Conservation (phyloP, 768 basidiomycete genomes). For the Boletus barrowsii region DNA sequence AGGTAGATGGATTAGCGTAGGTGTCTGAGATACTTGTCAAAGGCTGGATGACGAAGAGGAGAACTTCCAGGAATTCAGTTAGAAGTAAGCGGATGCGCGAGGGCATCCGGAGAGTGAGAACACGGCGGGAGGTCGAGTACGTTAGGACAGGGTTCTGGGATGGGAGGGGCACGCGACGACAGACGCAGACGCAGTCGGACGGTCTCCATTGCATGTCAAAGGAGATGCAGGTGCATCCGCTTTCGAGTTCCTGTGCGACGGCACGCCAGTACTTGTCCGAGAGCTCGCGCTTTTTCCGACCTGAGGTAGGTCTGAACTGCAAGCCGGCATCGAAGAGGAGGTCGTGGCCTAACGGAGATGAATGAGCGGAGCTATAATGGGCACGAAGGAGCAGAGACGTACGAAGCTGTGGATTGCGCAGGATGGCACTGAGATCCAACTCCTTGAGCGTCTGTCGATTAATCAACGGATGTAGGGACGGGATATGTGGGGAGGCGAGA, state of each 20-base stretch:
- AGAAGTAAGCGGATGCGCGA: conserved; percentile 71
- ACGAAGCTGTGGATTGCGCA: conserved; percentile 91
- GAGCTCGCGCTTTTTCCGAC: conserved; percentile 66
- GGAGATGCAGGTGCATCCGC: conserved; percentile 82
- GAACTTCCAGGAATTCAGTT: conserved; percentile 73
- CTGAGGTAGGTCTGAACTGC: conserved; percentile 77
- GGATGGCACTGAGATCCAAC: conserved; percentile 79
- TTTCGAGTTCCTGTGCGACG: conserved; percentile 70
- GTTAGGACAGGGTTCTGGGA: conserved; percentile 41
- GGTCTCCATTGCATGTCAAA: conserved; percentile 60
- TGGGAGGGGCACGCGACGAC: conserved; percentile 42
- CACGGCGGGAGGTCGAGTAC: conserved; percentile 41
- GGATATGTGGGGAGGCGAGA: conserved; percentile 53
- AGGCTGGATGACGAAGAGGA: conserved; percentile 82
- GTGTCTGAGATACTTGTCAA: conserved; percentile 60
- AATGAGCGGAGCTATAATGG: neutral
- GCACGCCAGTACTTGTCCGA: conserved; percentile 86
- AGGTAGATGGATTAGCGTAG: conserved; percentile 55
- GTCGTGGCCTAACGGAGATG: conserved; percentile 64
- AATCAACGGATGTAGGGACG: conserved; percentile 70
- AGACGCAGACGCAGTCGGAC: conserved; percentile 54
- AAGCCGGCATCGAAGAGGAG: conserved; percentile 83
- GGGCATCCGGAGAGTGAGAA: conserved; percentile 63
- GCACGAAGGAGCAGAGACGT: conserved; percentile 35
- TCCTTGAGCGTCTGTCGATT: conserved; percentile 82